Evolutionary conservation across 140 eudicot genomes (phyloP).

Genomic region (Anethum foeniculum): DNA sequence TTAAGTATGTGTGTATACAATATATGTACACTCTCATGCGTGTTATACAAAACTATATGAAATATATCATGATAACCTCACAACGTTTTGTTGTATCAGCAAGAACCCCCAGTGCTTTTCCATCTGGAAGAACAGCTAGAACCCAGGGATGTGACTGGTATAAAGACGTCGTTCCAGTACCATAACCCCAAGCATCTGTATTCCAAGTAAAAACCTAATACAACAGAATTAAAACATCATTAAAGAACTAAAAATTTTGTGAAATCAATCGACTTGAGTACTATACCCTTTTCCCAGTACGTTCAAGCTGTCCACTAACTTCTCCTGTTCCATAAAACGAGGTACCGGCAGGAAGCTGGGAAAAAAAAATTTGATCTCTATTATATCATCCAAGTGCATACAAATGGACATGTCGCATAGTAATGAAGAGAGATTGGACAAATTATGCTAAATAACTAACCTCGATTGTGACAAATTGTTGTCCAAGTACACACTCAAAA

Average conservation of each 20-base stretch:
- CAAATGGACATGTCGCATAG: not conserved
- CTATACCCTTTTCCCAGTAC: conserved; percentile 88
- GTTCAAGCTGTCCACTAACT: conserved; percentile 91
- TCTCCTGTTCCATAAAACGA: conserved; percentile 96
- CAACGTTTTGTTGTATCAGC: conserved; percentile 93
- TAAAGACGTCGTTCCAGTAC: conserved; percentile 72
- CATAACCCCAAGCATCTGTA: conserved; percentile 95
- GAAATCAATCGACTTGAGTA: not conserved
- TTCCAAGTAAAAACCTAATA: conserved; percentile 82
- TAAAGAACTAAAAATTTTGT: not conserved
- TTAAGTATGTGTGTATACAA: not conserved
- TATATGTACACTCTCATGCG: not conserved
- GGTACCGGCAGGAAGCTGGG: conserved; percentile 77
- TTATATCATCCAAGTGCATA: conserved; percentile 10
- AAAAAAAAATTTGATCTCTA: conserved; percentile 11
- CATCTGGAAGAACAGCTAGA: conserved; percentile 67
- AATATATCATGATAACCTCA: conserved; percentile 45
- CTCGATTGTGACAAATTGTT: conserved; percentile 57
- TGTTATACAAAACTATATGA: not conserved
- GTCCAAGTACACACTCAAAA: conserved; percentile 37
- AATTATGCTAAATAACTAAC: conserved; percentile 23
- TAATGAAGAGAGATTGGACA: not conserved
- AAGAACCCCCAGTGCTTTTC: conserved; percentile 82
- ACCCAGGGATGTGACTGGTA: conserved; percentile 99
- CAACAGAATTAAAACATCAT: conserved; percentile 1